Base-by-base conservation (phyloP, 1,139 yeast species). In the Saccharomyces pastorianus region DNA sequence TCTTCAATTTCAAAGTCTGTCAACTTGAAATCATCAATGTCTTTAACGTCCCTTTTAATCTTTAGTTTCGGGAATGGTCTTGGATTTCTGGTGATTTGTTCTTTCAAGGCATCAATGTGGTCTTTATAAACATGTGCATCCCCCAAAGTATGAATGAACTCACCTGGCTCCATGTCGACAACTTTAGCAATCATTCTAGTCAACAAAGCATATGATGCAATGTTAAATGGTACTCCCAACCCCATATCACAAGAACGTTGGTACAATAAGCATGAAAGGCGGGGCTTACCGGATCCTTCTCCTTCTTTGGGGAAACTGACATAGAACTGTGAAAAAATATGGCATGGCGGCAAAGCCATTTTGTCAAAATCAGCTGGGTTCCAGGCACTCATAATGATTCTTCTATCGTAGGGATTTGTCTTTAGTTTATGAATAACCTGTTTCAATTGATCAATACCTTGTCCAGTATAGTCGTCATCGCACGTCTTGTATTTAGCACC, bases 181-280 rank as follows among this genome's bases (percentile, higher is more conserved):
- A 93, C 87, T 61, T 88, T 91, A 1, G 99, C 99, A 62, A 93
- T 87, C 98, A 93, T 93, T 64, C 81, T 85, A 2, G 97, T 90
- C 59, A 93, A 76, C 56, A 93, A 75, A 0, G 99, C 96, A 68
- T 93, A 93, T 0, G 97, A 89, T 0, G 99, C 99, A 65, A 95
- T 93, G 68, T 93, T 95, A 72, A 93, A 93, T 0, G 99, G 99
- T 14, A 93, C 98, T 11, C 99, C 99, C 41, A 93, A 79, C 0
- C 99, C 99, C 97, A 93, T 91, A 67, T 93, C 99, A 72, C 98
- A 93, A n/a, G 96, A 88, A 65, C 99, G 81, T 73, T 93, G 99
- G 72, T 95, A 93, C 74, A 93, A 76, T 57, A 86, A 80, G 70
- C 99, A 95, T 13, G 95, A 86, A 56, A 93, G 78, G 65, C 77